A percentile compares a stretch with the other conserved stretches of the same genome.
These are phyloP conservation scores for Podospora conica DNA, from an alignment of 495 filamentous ascomycete genomes.

Conservation along the genomic window DNA sequence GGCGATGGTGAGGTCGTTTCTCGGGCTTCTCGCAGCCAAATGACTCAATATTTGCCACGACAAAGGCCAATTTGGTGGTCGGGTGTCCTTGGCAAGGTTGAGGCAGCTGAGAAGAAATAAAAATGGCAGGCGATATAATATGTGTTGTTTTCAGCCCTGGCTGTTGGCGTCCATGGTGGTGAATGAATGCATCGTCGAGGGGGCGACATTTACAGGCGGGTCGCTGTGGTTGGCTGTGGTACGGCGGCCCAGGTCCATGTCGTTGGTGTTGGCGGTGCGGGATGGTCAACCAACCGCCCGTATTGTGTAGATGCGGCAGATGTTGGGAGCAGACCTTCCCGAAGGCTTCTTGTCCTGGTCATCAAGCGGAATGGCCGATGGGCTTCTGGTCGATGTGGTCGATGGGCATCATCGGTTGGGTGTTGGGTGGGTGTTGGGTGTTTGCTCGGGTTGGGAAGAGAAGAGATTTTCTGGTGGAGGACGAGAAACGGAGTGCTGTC, in stretches of 20 bases:
- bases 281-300: not conserved
- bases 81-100: not conserved
- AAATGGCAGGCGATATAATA: not conserved
- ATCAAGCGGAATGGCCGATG: too few species aligned
- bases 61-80: not conserved
- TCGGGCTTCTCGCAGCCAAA: not conserved
- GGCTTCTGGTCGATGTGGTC: too few species aligned
- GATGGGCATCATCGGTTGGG: not conserved
- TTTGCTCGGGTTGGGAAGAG: not conserved
- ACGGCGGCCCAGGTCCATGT: not conserved
- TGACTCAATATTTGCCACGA: not conserved
- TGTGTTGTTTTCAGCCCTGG: not conserved
- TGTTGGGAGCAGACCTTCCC: not conserved
- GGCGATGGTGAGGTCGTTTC: not conserved
- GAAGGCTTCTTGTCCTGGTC: too few species aligned
- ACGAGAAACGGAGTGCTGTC: not conserved
- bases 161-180: not conserved
- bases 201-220: not conserved
- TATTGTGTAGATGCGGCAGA: too few species aligned
- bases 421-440: not conserved
- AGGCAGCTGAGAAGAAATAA: not conserved
- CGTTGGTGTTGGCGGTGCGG: not conserved
- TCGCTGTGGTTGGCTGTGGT: not conserved
- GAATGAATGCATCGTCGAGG: not conserved
- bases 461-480: not conserved